Base-by-base conservation (phyloP, 805 yeast species). In the Lachancea sp. region DNA sequence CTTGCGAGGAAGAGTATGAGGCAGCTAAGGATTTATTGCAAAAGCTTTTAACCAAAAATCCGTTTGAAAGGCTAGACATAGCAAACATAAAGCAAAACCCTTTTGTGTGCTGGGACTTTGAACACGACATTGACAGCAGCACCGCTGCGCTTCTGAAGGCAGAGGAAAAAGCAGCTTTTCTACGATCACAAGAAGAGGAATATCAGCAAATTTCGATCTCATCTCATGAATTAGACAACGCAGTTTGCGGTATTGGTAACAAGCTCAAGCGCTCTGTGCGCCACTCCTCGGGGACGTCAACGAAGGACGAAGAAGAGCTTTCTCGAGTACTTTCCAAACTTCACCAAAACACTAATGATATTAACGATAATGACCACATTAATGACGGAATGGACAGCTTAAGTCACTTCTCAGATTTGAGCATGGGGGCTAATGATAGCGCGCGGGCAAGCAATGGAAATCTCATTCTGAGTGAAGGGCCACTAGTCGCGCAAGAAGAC, bases 211-310 rank as follows among this genome's bases (percentile, higher is more conserved):
- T 82, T 41, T 74, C 75, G 31, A 81, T 84, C 7, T 72, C 82
- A 2, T 74, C 71, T 38, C 82, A 81, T 46, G 95, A 88, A 48
- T 74, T 85, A 7, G 76, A 80, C 50, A 76, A 79, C 49, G 95
- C 95, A 1, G 88, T 88, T 2, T 74, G 81, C 30, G 95, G 95
- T n/a, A 73, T 88, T 40, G 90, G 89, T 7, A 74, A 78, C 41
- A 72, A 81, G 44, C 71, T 87, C 36, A 77, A 71, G 53, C 73
- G 56, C 16, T 53, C 61, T 7, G 45, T 52, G 12, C 36, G 55
- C 4, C 52, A 49, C 13, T 3, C 43, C 12, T 25, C 35, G 17
- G 34, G 13, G 16, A 12, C 30, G n/a, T 27, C 26, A 9, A 38
- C 26, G 25, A 44, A 15, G 13, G 18, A 9, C 13, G 34, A 16